A percentile compares a stretch with the other conserved stretches of the same genome.
These are phyloP conservation scores for Thymus mandschuricus DNA, from an alignment of 257 asterid species.

Conservation along the genomic window DNA sequence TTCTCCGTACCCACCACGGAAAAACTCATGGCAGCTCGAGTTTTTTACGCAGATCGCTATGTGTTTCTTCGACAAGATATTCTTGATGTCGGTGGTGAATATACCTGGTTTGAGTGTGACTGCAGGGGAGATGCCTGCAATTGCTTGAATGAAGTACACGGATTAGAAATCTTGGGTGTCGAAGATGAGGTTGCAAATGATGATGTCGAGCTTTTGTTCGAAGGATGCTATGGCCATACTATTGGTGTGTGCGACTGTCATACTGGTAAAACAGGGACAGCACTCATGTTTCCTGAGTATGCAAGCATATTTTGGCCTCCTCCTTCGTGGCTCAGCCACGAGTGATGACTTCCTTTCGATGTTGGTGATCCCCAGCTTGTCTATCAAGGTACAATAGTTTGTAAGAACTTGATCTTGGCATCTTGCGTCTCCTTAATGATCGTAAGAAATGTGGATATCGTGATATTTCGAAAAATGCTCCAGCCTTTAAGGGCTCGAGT, in stretches of 20 bases:
- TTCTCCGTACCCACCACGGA: not conserved
- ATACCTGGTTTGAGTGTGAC: not conserved
- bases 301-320: slow-evolving; percentile 15
- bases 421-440: too few species aligned
- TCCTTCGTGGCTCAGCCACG: slow-evolving; percentile 1
- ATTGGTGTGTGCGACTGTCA: not conserved
- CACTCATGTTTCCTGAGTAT: slow-evolving; percentile 7
- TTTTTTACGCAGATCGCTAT: not conserved
- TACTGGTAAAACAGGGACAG: not conserved
- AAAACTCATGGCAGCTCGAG: slow-evolving; percentile 1
- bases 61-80: not conserved
- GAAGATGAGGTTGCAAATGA: not conserved
- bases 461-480: too few species aligned
- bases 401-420: too few species aligned
- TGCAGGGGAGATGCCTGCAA: not conserved
- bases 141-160: not conserved
- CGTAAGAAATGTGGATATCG: too few species aligned
- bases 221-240: not conserved
- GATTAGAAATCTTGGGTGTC: not conserved
- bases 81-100: not conserved
- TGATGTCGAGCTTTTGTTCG: not conserved
- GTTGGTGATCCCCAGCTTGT: not conserved
- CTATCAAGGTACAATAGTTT: too few species aligned
- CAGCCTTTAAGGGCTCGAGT: too few species aligned
- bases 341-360: not conserved